Evolutionary conservation across 208 protist genomes (phyloP).

Genomic region (Lotmaria passim): DNA sequence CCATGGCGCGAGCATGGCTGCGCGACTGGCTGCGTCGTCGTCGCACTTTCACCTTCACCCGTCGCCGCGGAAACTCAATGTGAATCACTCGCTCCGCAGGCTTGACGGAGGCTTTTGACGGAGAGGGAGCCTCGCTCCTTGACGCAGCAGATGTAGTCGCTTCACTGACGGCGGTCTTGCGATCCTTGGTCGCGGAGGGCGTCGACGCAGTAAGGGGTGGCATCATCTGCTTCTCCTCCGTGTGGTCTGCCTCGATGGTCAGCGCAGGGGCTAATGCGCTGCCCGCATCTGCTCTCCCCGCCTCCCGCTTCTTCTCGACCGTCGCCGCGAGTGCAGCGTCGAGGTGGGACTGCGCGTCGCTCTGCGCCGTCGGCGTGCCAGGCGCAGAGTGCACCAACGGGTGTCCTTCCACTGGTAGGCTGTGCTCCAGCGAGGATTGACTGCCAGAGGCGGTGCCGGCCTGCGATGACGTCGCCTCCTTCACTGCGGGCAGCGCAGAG

Average conservation of each 20-base stretch:
- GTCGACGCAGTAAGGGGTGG: background rate
- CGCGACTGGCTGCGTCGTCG: conserved; percentile 23
- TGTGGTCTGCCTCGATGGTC: background rate
- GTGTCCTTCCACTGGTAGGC: conserved; percentile 21
- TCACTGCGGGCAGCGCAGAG: background rate
- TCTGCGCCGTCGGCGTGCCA: conserved; percentile 3
- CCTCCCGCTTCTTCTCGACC: background rate
- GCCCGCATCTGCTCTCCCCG: too few relatives aligned
- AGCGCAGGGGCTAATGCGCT: background rate
- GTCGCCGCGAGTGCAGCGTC: background rate
- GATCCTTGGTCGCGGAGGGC: background rate
- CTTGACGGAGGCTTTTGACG: background rate
- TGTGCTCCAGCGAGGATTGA: conserved; percentile 22
- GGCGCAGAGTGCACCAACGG: background rate
- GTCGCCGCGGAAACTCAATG: conserved; percentile 21
- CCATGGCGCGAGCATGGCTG: background rate
- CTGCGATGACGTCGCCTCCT: background rate
- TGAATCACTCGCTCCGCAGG: background rate
- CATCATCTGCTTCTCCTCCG: background rate
- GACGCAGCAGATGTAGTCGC: background rate
- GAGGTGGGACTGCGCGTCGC: background rate
- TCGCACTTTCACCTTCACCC: conserved; percentile 30
- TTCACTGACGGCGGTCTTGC: background rate
- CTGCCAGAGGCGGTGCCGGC: background rate
- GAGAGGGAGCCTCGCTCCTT: background rate